Evolutionary conservation across 345 rosid genomes (phyloP).

Genomic region (Kernera saxatilis): DNA sequence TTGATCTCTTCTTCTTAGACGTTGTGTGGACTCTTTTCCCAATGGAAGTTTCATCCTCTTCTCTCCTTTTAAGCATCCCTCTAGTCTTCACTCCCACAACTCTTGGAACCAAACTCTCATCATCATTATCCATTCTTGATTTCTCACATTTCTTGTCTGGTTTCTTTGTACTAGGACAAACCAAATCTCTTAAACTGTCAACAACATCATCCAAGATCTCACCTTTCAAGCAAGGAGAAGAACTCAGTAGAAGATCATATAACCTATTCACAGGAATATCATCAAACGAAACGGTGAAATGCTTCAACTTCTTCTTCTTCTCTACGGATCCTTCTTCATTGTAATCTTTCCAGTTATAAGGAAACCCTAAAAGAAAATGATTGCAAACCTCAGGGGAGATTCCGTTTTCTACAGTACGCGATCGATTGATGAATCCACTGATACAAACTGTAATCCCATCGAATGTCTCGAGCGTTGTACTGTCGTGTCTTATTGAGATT

Average conservation of each 20-base stretch:
- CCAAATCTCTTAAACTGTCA: constrained; percentile 14
- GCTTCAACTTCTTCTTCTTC: background rate
- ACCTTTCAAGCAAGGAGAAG: background rate
- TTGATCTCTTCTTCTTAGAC: background rate
- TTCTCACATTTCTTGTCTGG: background rate
- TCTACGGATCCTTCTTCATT: background rate
- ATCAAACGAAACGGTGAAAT: background rate
- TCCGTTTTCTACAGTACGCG: background rate
- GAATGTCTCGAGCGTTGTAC: constrained; percentile 12
- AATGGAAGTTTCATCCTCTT: background rate
- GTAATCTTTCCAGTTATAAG: constrained; percentile 9
- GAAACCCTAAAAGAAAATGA: constrained; percentile 24
- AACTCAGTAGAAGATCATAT: constrained; percentile 14
- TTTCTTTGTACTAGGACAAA: background rate
- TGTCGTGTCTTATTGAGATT: constrained; percentile 13
- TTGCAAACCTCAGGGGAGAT: constrained; percentile 10
- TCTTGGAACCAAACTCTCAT: background rate
- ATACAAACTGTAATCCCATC: constrained; percentile 22
- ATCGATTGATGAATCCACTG: constrained; percentile 8
- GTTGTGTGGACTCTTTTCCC: background rate
- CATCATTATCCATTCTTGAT: background rate
- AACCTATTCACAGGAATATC: constrained; percentile 20
- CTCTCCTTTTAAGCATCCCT: constrained; percentile 7
- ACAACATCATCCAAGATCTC: constrained; percentile 11
- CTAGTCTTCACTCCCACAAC: constrained; percentile 24